Evolutionary conservation across 352 stramenopile species (phyloP).

Genomic region (Elongisporangium prolatum): DNA sequence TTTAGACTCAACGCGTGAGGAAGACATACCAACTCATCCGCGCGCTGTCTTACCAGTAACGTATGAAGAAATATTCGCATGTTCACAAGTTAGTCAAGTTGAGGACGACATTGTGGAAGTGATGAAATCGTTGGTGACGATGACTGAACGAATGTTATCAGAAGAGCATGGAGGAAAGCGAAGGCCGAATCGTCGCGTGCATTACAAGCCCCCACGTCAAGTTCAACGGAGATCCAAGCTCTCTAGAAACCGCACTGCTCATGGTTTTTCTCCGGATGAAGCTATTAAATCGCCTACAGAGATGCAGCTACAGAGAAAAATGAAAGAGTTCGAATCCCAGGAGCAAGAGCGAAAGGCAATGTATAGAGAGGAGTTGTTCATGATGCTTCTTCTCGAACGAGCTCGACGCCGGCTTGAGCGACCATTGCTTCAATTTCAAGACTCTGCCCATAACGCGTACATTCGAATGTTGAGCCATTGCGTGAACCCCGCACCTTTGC

Average conservation of each 20-base stretch:
- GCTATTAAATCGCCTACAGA: background rate
- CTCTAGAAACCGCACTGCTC: background rate
- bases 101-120: constrained; percentile 11
- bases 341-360: constrained; percentile 39
- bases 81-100: background rate
- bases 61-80: background rate
- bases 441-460: constrained; percentile 41
- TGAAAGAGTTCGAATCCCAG: constrained; percentile 42
- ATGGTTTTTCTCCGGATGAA: background rate
- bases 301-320: constrained; percentile 6
- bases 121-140: constrained; percentile 7
- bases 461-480: constrained; percentile 48
- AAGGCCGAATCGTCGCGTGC: constrained; percentile 1
- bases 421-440: constrained; percentile 39
- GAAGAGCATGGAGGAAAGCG: background rate
- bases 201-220: constrained; percentile 1
- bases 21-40: background rate
- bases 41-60: background rate
- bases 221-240: background rate
- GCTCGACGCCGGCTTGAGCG: constrained; percentile 31
- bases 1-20: background rate
- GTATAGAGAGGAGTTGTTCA: constrained; percentile 34
- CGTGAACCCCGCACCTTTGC: constrained; percentile 35
- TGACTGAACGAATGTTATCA: constrained; percentile 13
- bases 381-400: constrained; percentile 47